phyloP scores from a whole-genome alignment of 768 basidiomycete species.

The Amanita pallidorosea region DNA sequence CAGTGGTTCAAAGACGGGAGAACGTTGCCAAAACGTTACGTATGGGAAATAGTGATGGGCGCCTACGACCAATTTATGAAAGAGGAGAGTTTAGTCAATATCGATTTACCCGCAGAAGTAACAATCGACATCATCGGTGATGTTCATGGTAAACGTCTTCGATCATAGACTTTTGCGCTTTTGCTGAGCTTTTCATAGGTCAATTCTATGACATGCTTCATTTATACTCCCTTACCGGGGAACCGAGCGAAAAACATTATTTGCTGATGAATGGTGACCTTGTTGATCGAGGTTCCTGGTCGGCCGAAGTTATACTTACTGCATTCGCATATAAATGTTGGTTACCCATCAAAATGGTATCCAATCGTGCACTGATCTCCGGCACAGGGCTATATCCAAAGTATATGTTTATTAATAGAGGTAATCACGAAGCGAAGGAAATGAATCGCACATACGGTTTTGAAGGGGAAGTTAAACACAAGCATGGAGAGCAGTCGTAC shows the following conservation, averaged over 20 bases:
- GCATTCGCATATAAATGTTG: conserved; percentile 93
- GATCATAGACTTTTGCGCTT: neutral
- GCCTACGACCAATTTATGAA: conserved; percentile 65
- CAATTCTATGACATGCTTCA: conserved; percentile 94
- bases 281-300: conserved; percentile 96
- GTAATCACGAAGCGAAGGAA: conserved; percentile 94
- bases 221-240: conserved; percentile 75
- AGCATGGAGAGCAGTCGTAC: conserved; percentile 92
- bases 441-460: conserved; percentile 96
- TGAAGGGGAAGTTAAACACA: conserved; percentile 93
- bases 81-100: conserved; percentile 74
- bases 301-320: conserved; percentile 84
- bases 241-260: conserved; percentile 77
- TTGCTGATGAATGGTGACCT: conserved; percentile 92
- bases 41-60: conserved; percentile 92
- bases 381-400: conserved; percentile 73
- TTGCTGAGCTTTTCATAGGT: conserved; percentile 31
- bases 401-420: conserved; percentile 87
- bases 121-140: conserved; percentile 95
- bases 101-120: conserved; percentile 63
- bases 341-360: conserved; percentile 14
- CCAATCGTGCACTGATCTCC: neutral
- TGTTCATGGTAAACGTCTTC: conserved; percentile 60
- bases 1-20: conserved; percentile 94
- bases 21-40: conserved; percentile 77